Percentiles rank a stretch among this genome's conserved stretches.
phyloP scores from a whole-genome alignment of 2,329 filamentous ascomycete species.

The Westerdykella aurantiaca region DNA sequence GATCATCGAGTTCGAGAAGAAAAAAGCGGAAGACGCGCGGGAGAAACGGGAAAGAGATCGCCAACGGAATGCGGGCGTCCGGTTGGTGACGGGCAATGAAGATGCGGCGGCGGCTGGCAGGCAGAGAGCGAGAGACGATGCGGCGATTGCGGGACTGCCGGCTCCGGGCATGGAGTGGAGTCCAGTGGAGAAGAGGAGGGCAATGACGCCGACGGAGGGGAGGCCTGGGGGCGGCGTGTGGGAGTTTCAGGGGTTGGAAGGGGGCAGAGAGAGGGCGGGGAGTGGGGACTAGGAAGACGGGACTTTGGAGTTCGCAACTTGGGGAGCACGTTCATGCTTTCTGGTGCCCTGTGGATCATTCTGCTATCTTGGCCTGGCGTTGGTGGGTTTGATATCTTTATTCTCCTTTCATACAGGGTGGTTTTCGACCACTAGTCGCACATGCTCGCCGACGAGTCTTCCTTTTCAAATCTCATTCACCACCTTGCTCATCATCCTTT shows the following conservation, averaged over 20 bases:
- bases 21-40: constrained; percentile 44
- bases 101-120: constrained; percentile 15
- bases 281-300: constrained; percentile 21
- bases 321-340: no score
- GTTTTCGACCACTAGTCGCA: no score
- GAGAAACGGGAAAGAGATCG: constrained; percentile 26
- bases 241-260: constrained; percentile 21
- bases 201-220: constrained; percentile 37
- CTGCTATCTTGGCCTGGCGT: no score
- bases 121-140: constrained; percentile 30
- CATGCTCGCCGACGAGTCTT: not conserved
- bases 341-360: no score
- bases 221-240: constrained; percentile 15
- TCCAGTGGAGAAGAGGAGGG: constrained; percentile 33
- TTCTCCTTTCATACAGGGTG: no score
- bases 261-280: constrained; percentile 30
- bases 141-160: constrained; percentile 24
- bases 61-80: constrained; percentile 30
- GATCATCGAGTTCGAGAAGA: constrained; percentile 64
- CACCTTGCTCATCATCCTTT: not conserved
- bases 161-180: constrained; percentile 36
- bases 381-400: no score
- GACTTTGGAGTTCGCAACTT: no score
- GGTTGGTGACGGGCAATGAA: constrained; percentile 28
- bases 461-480: not conserved